Percentiles rank a stretch among this genome's conserved stretches.
phyloP scores from a whole-genome alignment of 352 stramenopile genomes.

The Phytophthora tentaculata region DNA sequence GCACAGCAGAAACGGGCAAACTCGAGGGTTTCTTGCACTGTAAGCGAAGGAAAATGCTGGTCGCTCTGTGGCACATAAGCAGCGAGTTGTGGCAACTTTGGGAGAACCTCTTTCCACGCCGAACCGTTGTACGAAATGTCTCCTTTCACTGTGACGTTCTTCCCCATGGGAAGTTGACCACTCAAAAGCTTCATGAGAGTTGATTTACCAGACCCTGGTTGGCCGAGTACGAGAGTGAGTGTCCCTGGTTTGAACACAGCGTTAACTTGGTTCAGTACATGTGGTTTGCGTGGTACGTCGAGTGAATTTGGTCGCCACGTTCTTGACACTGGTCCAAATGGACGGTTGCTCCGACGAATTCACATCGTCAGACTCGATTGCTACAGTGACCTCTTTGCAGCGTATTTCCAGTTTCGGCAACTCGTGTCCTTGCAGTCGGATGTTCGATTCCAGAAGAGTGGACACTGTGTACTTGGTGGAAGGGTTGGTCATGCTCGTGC shows the following conservation, averaged over 20 bases:
- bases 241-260: conserved; percentile 39
- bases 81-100: conserved; percentile 42
- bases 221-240: conserved; percentile 23
- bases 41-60: conserved; percentile 80
- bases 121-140: conserved; percentile 42
- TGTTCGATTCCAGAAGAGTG: neutral
- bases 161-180: conserved; percentile 39
- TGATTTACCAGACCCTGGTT: conserved; percentile 32
- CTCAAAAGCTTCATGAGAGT: conserved; percentile 45
- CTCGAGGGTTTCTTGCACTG: conserved; percentile 90
- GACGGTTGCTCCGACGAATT: conserved; percentile 25
- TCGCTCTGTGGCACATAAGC: conserved; percentile 59
- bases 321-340: conserved; percentile 32
- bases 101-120: conserved; percentile 16
- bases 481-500: neutral
- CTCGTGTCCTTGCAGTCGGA: neutral
- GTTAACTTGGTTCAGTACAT: conserved; percentile 31
- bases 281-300: neutral
- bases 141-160: conserved; percentile 36
- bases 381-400: conserved; percentile 32
- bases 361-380: conserved; percentile 19
- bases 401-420: conserved; percentile 39
- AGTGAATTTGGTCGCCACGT: conserved; percentile 17
- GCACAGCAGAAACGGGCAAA: conserved; percentile 44
- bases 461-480: neutral